Percentiles rank a stretch among this genome's conserved stretches.
Conservation (phyloP, 345 rosid genomes). For the rapeseed (Brassica napus) region DNA sequence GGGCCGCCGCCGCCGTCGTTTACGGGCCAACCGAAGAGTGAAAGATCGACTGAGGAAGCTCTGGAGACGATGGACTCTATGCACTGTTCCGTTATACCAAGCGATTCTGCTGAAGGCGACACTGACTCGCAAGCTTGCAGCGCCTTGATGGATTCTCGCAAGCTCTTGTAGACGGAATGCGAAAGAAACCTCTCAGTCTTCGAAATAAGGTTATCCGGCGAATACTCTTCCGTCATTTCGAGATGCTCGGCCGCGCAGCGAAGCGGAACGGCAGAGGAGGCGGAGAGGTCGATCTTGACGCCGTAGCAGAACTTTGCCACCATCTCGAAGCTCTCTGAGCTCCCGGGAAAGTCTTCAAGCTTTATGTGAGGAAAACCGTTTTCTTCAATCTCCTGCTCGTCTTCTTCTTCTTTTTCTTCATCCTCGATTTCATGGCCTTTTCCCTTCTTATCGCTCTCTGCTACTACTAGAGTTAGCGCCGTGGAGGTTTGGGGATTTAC, state of each 20-base stretch:
- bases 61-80: conserved; percentile 61
- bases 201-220: conserved; percentile 71
- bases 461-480: conserved; percentile 2
- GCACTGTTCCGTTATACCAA: conserved; percentile 67
- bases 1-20: conserved; percentile 36
- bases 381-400: conserved; percentile 39
- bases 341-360: conserved; percentile 81
- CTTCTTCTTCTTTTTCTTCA: conserved; percentile 19
- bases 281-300: conserved; percentile 70
- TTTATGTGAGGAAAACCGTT: conserved; percentile 49
- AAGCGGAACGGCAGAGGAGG: conserved; percentile 69
- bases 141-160: conserved; percentile 71
- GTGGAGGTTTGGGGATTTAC: conserved; percentile 10
- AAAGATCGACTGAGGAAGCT: conserved; percentile 69
- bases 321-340: conserved; percentile 84
- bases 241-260: conserved; percentile 89
- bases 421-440: conserved; percentile 35
- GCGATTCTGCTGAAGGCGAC: conserved; percentile 49
- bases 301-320: conserved; percentile 96
- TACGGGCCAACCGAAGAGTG: conserved; percentile 94
- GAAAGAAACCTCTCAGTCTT: conserved; percentile 71
- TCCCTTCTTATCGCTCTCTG: conserved; percentile 20
- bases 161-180: conserved; percentile 64
- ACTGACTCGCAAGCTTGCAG: conserved; percentile 77
- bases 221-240: conserved; percentile 86